Percentiles rank a stretch among this genome's conserved stretches.
These are phyloP conservation scores for Phytophthora cajani DNA, from an alignment of 352 stramenopile genomes.

Conservation along the genomic window DNA sequence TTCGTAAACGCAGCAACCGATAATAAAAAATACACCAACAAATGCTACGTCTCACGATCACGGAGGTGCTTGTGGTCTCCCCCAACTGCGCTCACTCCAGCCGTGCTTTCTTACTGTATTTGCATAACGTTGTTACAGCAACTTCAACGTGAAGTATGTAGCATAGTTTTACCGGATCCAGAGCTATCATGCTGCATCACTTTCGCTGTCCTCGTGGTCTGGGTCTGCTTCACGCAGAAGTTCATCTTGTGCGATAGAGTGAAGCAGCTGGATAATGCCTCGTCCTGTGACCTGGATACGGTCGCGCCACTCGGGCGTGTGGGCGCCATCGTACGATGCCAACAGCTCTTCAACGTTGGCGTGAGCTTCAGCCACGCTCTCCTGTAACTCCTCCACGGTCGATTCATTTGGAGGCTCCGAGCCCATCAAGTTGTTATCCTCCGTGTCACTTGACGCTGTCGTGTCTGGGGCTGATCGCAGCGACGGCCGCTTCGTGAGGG, in stretches of 20 bases:
- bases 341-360: conserved; percentile 13
- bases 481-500: conserved; percentile 53
- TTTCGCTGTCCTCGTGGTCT: background rate
- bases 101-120: background rate
- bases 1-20: background rate
- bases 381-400: conserved; percentile 10
- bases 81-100: background rate
- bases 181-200: no score
- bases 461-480: conserved; percentile 24
- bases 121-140: no score
- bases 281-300: conserved; percentile 16
- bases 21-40: background rate
- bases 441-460: background rate
- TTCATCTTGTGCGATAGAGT: conserved; percentile 19
- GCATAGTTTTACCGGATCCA: no score
- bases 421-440: background rate
- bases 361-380: conserved; percentile 18
- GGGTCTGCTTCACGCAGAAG: background rate
- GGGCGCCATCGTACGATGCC: conserved; percentile 12
- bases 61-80: no score
- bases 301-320: conserved; percentile 20
- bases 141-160: no score
- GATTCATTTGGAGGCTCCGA: background rate
- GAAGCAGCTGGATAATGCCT: conserved; percentile 21
- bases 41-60: background rate